Base-by-base conservation (phyloP, 495 filamentous ascomycete genomes). In the Antarctomyces pellizariae region DNA sequence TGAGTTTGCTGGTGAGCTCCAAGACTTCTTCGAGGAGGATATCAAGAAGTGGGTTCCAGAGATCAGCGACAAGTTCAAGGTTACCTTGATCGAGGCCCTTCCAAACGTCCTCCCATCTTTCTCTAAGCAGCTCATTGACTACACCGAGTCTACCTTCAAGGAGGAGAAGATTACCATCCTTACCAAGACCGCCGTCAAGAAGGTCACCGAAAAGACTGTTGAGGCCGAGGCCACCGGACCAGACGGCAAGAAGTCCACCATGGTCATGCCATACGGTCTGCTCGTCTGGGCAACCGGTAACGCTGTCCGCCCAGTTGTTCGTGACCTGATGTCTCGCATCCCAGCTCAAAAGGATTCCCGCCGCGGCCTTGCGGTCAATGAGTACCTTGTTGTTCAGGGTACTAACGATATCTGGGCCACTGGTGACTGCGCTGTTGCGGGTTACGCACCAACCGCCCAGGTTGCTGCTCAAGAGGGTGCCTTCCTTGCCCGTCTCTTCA, bases 281-380 rank as follows among this genome's bases (percentile, higher is more conserved):
- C 67, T 99, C 17, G 84, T 99, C 30, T 99, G 86, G 86, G 86
- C 86, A 21, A 95, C 89, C 19, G 89, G 89, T 49, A 97, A 97
- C 45, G 80, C 86, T 11, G 57, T 97, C 16, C 79, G 89, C 31
- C 68, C 68, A 16, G 59, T 95, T 7, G 64, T 95, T 46, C 73
- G 68, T 41, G 84, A 95, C 49, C 67, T 95, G 23, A 90, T 93
- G 71, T 50, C 48, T 36, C 75, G 84, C 49, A 77, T 97, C 32
- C 80, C 89, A 6, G 86, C 79, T 5, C 86, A 97, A 47, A 80
- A 79, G 53, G 69, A 90, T 55, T 91, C 89, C 12, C 75, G 86
- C 35, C 77, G 86, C 36, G 86, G 86, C 46, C 68, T 97, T 21
- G 75, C 74, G 18, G 86, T 97, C 18, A 95, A 97, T 50, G 89